A percentile compares a stretch with the other conserved stretches of the same genome.
These are phyloP conservation scores for Aureococcus anophagefferens DNA, from an alignment of 108 stramenopile species.

Conservation along the genomic window DNA sequence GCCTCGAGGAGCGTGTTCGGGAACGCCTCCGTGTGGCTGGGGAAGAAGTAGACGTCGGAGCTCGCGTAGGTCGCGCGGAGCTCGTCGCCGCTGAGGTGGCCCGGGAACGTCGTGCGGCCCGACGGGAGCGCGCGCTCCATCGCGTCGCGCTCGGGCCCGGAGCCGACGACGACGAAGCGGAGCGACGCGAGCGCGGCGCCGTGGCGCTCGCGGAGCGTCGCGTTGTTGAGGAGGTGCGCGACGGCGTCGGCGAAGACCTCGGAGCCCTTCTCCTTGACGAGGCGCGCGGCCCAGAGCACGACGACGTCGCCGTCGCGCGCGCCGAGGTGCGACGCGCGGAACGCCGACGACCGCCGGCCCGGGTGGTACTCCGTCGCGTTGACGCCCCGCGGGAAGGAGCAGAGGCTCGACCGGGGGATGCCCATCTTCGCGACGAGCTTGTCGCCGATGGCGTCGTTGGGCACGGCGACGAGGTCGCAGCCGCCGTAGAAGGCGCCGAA, in stretches of 20 bases:
- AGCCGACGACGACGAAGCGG: neutral
- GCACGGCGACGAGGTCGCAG: neutral
- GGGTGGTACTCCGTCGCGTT: neutral
- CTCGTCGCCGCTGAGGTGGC: neutral
- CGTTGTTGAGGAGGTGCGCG: neutral
- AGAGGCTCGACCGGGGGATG: neutral
- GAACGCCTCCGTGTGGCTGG: neutral
- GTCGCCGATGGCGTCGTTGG: neutral
- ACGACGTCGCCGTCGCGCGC: neutral
- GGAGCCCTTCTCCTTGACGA: neutral
- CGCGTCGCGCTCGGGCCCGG: neutral
- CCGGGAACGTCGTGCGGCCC: neutral
- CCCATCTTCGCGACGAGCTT: neutral
- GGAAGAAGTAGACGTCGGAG: slow-evolving; percentile 1
- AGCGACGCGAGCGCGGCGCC: neutral
- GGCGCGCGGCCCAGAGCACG: neutral
- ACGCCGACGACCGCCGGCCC: neutral
- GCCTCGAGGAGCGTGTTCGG: neutral
- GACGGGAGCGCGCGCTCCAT: neutral
- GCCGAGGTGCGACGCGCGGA: neutral
- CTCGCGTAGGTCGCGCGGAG: neutral
- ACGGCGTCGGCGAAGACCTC: neutral
- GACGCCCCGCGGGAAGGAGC: neutral
- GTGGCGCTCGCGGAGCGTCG: neutral
- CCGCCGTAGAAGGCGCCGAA: neutral